A percentile compares a stretch with the other conserved stretches of the same genome.
phyloP scores from a whole-genome alignment of 2,329 filamentous ascomycete genomes.

The Claviceps spartinae region DNA sequence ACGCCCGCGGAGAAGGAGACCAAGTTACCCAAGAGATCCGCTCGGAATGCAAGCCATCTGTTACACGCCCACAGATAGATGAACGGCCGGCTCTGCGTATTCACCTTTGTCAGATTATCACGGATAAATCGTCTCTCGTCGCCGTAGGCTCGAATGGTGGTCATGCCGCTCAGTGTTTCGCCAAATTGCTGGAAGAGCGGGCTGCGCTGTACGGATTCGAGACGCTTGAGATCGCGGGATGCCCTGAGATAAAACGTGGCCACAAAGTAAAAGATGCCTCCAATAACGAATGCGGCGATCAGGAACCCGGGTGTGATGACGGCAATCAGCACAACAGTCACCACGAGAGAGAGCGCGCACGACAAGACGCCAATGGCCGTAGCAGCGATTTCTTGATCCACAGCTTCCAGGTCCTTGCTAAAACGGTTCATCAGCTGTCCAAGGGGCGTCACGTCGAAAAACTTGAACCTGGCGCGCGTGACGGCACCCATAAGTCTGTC shows the following conservation, averaged over 20 bases:
- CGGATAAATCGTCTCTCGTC: slow-evolving; percentile 87
- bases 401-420: slow-evolving; percentile 88
- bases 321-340: slow-evolving; percentile 79
- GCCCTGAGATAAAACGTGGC: slow-evolving; percentile 81
- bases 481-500: slow-evolving; percentile 63
- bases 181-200: slow-evolving; percentile 97
- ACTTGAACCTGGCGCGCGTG: slow-evolving; percentile 84
- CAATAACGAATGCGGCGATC: slow-evolving; percentile 76
- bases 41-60: slow-evolving; percentile 87
- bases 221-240: slow-evolving; percentile 86
- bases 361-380: slow-evolving; percentile 66
- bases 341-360: slow-evolving; percentile 55
- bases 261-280: slow-evolving; percentile 65
- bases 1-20: slow-evolving; percentile 89
- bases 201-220: slow-evolving; percentile 89
- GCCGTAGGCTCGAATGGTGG: slow-evolving; percentile 91
- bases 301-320: slow-evolving; percentile 84
- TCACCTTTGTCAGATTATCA: slow-evolving; percentile 79
- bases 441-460: slow-evolving; percentile 91
- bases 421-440: slow-evolving; percentile 98
- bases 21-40: slow-evolving; percentile 78
- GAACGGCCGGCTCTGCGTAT: slow-evolving; percentile 83
- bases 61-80: slow-evolving; percentile 96
- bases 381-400: slow-evolving; percentile 92
- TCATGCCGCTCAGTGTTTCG: slow-evolving; percentile 87